Evolutionary conservation across 164 flowering plant species (phyloP), one percentile per base, ranked within the genome.

Genomic region (Akebia trifoliata): DNA sequence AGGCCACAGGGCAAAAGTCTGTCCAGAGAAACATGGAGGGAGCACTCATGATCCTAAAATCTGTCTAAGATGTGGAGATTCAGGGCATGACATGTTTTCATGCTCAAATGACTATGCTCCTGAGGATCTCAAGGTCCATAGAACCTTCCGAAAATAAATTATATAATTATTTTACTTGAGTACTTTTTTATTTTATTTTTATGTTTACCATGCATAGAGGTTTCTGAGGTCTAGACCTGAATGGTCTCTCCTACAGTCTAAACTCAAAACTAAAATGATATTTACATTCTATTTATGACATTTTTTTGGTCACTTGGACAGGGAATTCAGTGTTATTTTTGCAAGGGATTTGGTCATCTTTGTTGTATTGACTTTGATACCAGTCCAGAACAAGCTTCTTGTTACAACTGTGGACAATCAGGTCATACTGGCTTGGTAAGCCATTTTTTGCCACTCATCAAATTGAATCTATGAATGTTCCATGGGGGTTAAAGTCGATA

Each of bases 371-470:
- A 72, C 32, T 62, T 64, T 60, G 79, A 77, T 69, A 26, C 64
- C 21, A 53, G 60, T 34, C 61, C 75, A 34, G 63, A 69, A 69
- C 76, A 68, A 44, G 62, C 78, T 67, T 85, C 97, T 47, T 93
- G 98, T 68, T 93, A 83, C 66, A 84, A 68, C 70, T 93, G 98
- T 77, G 98, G 97, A 54, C 78, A 68, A 47, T 54, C 71, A 47
- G 98, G 96, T 15, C 98, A 89, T 70, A 72, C 77, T 60, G 98
- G 94, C 56, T 38, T 74, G 79, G 96, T 89, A 80, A 80, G 93
- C 65, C 20, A 38, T 37, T 9, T 32, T 57, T 31, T n/a, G n/a
- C n/a, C n/a, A n/a, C n/a, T n/a, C n/a, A n/a, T n/a, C n/a, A n/a
- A n/a, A n/a, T n/a, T n/a, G n/a, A n/a, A n/a, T n/a, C n/a, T n/a